Base-by-base conservation (phyloP, 768 basidiomycete genomes). In the Tylopilus felleus region DNA sequence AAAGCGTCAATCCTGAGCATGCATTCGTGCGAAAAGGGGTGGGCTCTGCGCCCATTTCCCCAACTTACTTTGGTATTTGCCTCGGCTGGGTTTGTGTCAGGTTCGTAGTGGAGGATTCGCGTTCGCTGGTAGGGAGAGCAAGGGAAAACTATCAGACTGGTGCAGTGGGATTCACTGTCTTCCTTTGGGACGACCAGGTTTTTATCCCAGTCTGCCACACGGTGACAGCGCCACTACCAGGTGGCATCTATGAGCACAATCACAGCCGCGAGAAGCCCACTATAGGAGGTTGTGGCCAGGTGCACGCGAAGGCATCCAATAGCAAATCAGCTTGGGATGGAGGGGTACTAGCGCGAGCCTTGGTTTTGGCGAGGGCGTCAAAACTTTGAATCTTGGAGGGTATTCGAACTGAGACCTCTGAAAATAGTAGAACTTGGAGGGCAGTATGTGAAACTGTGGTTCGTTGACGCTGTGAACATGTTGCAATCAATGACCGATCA, bases 211-310 rank as follows among this genome's bases (percentile, higher is more conserved):
- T 14, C 55, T 66, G 64, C 64, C 64, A 56, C 64, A 65, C 58
- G 58, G 46, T 22, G 51, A 63, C 61, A 60, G 60, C 46, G 64
- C 64, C 64, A 66, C 56, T 64, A 46, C 54, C 64, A 65, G 65
- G 64, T 61, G 64, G 64, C 59, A 13, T 54, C 31, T 54, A 56
- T 56, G 48, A 60, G 33, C 45, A 36, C 43, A 45, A 27, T 39
- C 64, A 65, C 64, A 64, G 64, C 64, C 64, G 58, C 56, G 19
- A 65, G 61, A 66, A 65, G 63, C 40, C 29, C 22, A 36, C n/a
- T 28, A 54, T 54, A 48, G 52, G 53, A 63, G 49, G 41, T 8
- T 23, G 16, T 44, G 25, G 42, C 51, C 55, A 39, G n/a, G 50
- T 51, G 55, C 58, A 52, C 13, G 22, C 17, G 19, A 45, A 33